Evolutionary conservation across 1,284 basidiomycete species (phyloP).

Genomic region (Ceratobasidium sp.): DNA sequence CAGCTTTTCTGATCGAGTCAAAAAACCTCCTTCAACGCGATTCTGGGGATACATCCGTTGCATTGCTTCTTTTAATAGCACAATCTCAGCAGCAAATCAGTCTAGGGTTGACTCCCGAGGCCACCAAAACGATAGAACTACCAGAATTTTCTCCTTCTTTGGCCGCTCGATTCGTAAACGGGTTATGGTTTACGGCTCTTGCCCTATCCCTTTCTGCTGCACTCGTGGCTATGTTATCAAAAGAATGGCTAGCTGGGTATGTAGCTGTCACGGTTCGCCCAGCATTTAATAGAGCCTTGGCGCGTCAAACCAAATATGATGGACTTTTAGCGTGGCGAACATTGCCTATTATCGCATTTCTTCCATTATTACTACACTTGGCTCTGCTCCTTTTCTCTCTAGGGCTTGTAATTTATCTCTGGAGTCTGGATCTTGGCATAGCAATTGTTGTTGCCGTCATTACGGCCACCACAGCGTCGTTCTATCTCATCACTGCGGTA

Average conservation of each 20-base stretch:
- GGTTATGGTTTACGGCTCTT: constrained; percentile 32
- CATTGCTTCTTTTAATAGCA: constrained; percentile 18
- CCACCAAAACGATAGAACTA: background rate
- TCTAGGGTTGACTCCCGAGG: background rate
- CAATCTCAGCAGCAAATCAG: constrained; percentile 11
- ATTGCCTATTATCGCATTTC: constrained; percentile 2
- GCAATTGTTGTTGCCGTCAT: background rate
- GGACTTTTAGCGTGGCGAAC: constrained; percentile 15
- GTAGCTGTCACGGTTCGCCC: background rate
- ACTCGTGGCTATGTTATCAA: constrained; percentile 23
- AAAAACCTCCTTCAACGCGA: constrained; percentile 14
- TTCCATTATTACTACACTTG: constrained; percentile 24
- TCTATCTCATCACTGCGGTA: background rate
- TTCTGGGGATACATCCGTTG: background rate
- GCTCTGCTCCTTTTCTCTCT: constrained; percentile 16
- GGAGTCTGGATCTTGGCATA: constrained; percentile 1
- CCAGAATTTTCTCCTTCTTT: background rate
- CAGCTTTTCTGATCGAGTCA: constrained; percentile 27
- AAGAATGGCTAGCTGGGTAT: constrained; percentile 27
- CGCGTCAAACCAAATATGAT: constrained; percentile 6
- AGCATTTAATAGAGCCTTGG: background rate
- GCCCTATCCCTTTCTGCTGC: constrained; percentile 24
- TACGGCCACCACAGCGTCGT: background rate
- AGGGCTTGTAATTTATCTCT: constrained; percentile 7
- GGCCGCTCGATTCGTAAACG: constrained; percentile 4